phyloP scores from a whole-genome alignment of 495 filamentous ascomycete genomes.

The Aspergillus ellipticus region DNA sequence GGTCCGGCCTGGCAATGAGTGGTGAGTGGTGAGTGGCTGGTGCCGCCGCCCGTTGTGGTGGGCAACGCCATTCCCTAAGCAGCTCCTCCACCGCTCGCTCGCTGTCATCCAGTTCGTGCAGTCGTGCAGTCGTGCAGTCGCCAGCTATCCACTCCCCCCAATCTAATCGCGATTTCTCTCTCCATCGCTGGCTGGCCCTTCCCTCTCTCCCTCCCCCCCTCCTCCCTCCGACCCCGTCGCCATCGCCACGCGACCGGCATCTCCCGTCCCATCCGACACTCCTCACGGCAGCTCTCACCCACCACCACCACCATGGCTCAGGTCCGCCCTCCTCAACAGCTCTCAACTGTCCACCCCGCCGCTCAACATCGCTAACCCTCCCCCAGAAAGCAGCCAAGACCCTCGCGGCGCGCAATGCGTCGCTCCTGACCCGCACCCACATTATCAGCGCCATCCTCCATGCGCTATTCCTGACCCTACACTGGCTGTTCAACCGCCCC shows the following conservation, averaged over 20 bases:
- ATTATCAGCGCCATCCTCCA: constrained; percentile 68
- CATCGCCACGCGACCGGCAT: constrained; percentile 1
- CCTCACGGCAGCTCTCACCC: neutral
- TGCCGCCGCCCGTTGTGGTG: constrained; percentile 28
- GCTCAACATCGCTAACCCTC: constrained; percentile 11
- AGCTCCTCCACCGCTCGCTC: neutral
- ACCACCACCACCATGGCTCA: constrained; percentile 29
- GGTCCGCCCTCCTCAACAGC: constrained; percentile 18
- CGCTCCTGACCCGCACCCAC: constrained; percentile 73
- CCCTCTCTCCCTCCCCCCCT: neutral
- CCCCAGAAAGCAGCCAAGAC: constrained; percentile 89
- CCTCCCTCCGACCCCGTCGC: neutral
- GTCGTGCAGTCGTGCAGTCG: neutral
- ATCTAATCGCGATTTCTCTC: too few relatives aligned
- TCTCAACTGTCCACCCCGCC: neutral
- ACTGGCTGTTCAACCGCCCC: constrained; percentile 62
- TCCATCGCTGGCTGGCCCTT: too few relatives aligned
- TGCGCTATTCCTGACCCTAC: constrained; percentile 64
- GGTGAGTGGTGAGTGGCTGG: constrained; percentile 20
- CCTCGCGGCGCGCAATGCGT: constrained; percentile 74
- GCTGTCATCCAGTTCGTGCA: neutral
- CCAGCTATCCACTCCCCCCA: neutral
- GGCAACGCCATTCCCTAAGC: constrained; percentile 23
- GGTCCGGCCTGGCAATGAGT: too few relatives aligned
- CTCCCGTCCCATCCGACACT: constrained; percentile 2